phyloP scores from a whole-genome alignment of 1,284 basidiomycete genomes.

The Sporisorium graminicola region DNA sequence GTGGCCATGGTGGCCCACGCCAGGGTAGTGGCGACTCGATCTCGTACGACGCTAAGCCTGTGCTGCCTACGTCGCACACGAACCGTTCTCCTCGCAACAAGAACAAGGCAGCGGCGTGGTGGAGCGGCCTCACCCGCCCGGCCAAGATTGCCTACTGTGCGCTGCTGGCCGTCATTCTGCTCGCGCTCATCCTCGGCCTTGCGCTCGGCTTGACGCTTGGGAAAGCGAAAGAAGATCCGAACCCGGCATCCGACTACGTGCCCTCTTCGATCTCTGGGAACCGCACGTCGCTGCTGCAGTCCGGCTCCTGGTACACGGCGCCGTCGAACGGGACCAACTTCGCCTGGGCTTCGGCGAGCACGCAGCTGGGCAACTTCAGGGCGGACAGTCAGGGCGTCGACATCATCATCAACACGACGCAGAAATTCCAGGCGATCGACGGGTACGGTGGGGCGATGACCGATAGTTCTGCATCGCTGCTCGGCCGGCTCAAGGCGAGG shows the following conservation, averaged over 20 bases:
- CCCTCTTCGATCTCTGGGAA: constrained; percentile 25
- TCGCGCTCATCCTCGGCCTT: constrained; percentile 35
- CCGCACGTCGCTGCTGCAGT: constrained; percentile 27
- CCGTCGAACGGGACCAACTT: constrained; percentile 40
- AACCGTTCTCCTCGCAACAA: background rate
- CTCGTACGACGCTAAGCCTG: constrained; percentile 19
- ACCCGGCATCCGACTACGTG: constrained; percentile 28
- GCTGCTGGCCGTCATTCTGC: constrained; percentile 7
- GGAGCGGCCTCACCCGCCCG: constrained; percentile 2
- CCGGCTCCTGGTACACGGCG: constrained; percentile 34
- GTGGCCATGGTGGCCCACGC: background rate
- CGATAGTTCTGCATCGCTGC: constrained; percentile 48
- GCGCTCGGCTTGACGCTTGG: constrained; percentile 37
- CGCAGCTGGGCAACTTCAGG: constrained; percentile 26
- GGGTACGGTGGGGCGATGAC: constrained; percentile 57
- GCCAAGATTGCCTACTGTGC: constrained; percentile 23
- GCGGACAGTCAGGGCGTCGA: constrained; percentile 47
- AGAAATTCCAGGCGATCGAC: constrained; percentile 42
- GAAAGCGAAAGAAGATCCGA: constrained; percentile 19
- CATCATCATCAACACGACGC: constrained; percentile 45
- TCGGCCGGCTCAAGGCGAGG: constrained; percentile 36
- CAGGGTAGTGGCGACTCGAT: constrained; percentile 8
- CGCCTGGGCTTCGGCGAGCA: constrained; percentile 35
- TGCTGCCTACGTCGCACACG: constrained; percentile 10
- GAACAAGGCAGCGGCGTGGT: constrained; percentile 19